These are phyloP conservation scores for Aspergillus kassunensis DNA, from an alignment of 495 filamentous ascomycete genomes.

Conservation along the genomic window DNA sequence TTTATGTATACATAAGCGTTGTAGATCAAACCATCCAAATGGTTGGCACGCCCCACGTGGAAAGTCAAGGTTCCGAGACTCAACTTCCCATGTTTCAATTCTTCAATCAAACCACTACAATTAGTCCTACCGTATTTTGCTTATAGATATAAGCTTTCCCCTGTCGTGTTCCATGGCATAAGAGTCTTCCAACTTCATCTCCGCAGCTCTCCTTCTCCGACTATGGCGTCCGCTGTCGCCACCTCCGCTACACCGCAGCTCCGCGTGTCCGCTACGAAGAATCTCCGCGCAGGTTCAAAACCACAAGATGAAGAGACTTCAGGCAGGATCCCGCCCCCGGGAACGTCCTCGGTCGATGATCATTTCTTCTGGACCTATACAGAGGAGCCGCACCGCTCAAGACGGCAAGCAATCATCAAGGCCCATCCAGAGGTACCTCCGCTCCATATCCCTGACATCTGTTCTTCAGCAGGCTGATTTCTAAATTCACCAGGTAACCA, in stretches of 20 bases:
- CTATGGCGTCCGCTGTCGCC: conserved; percentile 32
- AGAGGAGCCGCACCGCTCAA: conserved; percentile 92
- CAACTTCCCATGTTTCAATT: conserved; percentile 8
- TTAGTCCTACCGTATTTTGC: too few relatives aligned
- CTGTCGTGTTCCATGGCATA: conserved; percentile 24
- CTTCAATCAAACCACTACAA: conserved; percentile 9
- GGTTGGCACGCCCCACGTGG: conserved; percentile 41
- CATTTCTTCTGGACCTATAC: conserved; percentile 93
- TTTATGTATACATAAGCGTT: neutral
- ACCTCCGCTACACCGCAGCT: conserved; percentile 35
- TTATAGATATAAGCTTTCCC: too few relatives aligned
- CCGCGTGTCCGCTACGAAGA: conserved; percentile 35
- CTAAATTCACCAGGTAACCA: conserved; percentile 65
- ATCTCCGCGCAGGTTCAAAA: conserved; percentile 10
- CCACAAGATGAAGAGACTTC: conserved; percentile 20
- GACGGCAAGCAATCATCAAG: conserved; percentile 92
- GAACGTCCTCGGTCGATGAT: conserved; percentile 40
- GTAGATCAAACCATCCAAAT: conserved; percentile 22
- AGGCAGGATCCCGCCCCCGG: conserved; percentile 31
- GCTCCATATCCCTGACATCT: neutral
- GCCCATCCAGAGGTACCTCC: conserved; percentile 85
- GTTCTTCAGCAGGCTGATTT: neutral
- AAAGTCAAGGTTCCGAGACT: conserved; percentile 24
- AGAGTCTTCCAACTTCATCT: neutral
- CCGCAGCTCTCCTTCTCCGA: conserved; percentile 3